Evolutionary conservation across 768 basidiomycete genomes (phyloP), one percentile per base, ranked within the genome.

Genomic region (Cystoderma amianthinum): DNA sequence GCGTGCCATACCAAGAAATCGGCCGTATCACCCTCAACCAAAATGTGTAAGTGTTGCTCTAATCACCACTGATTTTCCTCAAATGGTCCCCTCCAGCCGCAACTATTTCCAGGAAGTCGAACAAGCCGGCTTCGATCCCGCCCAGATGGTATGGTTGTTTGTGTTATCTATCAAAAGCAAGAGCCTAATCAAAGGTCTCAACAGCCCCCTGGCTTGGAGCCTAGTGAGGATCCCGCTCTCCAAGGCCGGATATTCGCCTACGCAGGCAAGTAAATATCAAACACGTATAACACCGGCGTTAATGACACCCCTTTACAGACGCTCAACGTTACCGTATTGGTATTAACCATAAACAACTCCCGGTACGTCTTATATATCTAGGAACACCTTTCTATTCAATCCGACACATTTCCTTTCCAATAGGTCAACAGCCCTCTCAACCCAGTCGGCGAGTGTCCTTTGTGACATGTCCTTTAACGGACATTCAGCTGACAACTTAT

Each of bases 211-310:
- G 66, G 67, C 12, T 59, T 65, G 48, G 76, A 74, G 55, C 64
- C 75, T 4, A 68, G 65, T 0, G 73, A 72, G 35, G 78, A 80
- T 55, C 78, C 76, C 1, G 74, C 74, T 32, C 66, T 80, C 16
- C 78, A 80, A 54, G 65, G 68, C 13, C 71, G 77, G 23, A 58
- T 79, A 39, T 80, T 78, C 59, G 69, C 74, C 1, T 80, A 81
- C 51, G 69, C 68, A 30, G 73, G 71, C 63, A 48, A 45, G 57
- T 39, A 33, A 21, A 5, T 32, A 23, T 15, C 15, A 6, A 37
- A 32, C 11, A 33, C 3, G 25, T 7, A 12, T 17, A 13, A 18
- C 12, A 13, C 22, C 9, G 24, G 32, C 19, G 3, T 17, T 15
- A 5, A 17, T 6, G 18, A 32, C n/a, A n/a, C 32, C 17, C 24